phyloP scores from a whole-genome alignment of 2,329 filamentous ascomycete species.

The Claviceps sp. region DNA sequence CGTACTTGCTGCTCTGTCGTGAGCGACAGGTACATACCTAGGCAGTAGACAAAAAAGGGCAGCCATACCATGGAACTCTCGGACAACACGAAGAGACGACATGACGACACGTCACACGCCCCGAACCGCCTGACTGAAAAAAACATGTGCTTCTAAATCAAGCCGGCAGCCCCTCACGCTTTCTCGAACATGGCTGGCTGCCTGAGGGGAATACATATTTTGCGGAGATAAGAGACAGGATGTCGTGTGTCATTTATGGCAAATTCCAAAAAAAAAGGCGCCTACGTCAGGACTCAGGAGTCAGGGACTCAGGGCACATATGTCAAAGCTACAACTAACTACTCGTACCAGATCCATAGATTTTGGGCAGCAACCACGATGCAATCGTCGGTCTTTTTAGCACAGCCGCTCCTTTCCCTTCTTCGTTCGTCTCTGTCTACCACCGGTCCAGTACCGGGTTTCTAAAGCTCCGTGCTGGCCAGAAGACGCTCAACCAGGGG shows the following conservation, averaged over 20 bases:
- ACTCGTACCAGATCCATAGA: not conserved
- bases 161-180: not conserved
- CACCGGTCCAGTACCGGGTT: too few species aligned
- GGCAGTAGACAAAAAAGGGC: not conserved
- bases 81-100: too few species aligned
- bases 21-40: not conserved
- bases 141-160: not conserved
- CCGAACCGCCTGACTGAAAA: not conserved
- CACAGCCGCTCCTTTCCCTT: not conserved
- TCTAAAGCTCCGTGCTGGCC: not conserved
- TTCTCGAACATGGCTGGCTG: not conserved
- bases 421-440: not conserved
- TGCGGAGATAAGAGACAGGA: constrained; percentile 5
- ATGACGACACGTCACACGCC: too few species aligned
- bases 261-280: not conserved
- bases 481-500: not conserved
- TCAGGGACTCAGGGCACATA: not conserved
- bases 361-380: not conserved
- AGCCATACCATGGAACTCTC: too few species aligned
- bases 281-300: not conserved
- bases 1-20: not conserved
- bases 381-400: not conserved
- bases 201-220: not conserved
- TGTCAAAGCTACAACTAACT: not conserved
- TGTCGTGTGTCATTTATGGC: not conserved